A percentile compares a stretch with the other conserved stretches of the same genome.
phyloP scores from a whole-genome alignment of 306 rosid genomes.

The Acacia crassicarpa region DNA sequence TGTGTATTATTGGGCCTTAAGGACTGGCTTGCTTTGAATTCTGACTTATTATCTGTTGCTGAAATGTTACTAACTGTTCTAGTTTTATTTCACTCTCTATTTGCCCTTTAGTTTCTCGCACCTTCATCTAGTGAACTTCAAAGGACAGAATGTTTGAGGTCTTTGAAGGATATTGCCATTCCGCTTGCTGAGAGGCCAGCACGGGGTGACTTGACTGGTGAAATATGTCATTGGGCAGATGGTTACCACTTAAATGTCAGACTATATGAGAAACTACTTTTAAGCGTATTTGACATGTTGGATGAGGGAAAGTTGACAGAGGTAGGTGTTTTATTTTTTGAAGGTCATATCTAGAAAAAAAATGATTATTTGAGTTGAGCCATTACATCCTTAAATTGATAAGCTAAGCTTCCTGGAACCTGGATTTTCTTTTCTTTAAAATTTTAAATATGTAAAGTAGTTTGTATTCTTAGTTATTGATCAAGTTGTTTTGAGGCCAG shows the following conservation, averaged over 20 bases:
- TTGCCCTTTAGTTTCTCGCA: conserved; percentile 75
- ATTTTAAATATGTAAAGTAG: conserved; percentile 20
- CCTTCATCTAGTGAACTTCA: conserved; percentile 87
- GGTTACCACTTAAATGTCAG: conserved; percentile 90
- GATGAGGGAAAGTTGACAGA: conserved; percentile 95
- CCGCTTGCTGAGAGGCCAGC: conserved; percentile 97
- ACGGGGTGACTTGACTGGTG: conserved; percentile 98
- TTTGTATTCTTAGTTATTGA: background rate
- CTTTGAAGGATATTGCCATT: conserved; percentile 78
- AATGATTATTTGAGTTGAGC: conserved; percentile 25
- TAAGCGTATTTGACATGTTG: conserved; percentile 91
- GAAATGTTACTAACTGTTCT: conserved; percentile 16
- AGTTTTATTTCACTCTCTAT: conserved; percentile 10
- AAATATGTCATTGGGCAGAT: conserved; percentile 99
- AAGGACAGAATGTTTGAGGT: conserved; percentile 87
- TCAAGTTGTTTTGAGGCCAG: too few relatives aligned
- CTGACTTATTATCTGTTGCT: conserved; percentile 27
- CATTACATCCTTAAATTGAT: conserved; percentile 25
- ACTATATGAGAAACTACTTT: conserved; percentile 89
- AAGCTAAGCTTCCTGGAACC: conserved; percentile 14
- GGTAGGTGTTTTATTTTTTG: conserved; percentile 61
- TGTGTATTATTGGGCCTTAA: conserved; percentile 17
- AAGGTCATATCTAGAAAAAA: conserved; percentile 2
- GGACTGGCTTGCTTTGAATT: conserved; percentile 22
- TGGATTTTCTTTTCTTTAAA: conserved; percentile 19